Evolutionary conservation across 2,329 filamentous ascomycete species (phyloP).

Genomic region (Penicillium sp.): DNA sequence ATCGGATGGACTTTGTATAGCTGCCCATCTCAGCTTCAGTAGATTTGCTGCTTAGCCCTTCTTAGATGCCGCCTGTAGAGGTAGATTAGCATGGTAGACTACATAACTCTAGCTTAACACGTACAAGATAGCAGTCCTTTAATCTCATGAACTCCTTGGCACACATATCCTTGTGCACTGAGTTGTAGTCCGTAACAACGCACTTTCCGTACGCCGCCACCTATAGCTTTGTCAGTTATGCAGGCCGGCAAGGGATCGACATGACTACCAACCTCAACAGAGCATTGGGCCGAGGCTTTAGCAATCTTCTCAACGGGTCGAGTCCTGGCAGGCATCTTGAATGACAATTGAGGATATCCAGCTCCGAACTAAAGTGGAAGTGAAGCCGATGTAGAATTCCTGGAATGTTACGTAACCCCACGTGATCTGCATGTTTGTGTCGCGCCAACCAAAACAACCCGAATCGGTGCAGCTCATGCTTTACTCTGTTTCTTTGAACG

Average conservation of each 20-base stretch:
- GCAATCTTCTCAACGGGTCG: conserved; percentile 71
- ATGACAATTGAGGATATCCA: not conserved
- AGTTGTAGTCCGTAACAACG: conserved; percentile 84
- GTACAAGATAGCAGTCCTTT: conserved; percentile 85
- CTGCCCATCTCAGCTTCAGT: not conserved
- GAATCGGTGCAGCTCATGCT: conserved; percentile 1
- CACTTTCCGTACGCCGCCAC: conserved; percentile 87
- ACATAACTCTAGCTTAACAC: conserved; percentile 22
- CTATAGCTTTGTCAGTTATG: conserved; percentile 50
- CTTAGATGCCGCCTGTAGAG: conserved; percentile 55
- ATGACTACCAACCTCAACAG: conserved; percentile 57
- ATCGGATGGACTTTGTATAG: not conserved
- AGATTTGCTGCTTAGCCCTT: conserved; percentile 38
- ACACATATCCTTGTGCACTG: conserved; percentile 89
- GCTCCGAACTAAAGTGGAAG: conserved; percentile 3
- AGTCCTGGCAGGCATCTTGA: conserved; percentile 51
- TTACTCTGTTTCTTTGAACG: conserved; percentile 3
- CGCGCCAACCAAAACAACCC: conserved; percentile 30
- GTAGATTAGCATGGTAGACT: not conserved
- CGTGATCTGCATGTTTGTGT: conserved; percentile 28
- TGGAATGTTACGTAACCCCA: conserved; percentile 23
- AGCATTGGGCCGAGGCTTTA: conserved; percentile 65
- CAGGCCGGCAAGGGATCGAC: not conserved
- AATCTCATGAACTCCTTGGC: conserved; percentile 78
- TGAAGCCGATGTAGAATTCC: conserved; percentile 3